These are phyloP conservation scores for Pseudogymnoascus sp. DNA, from an alignment of 2,329 filamentous ascomycete species.

Conservation along the genomic window DNA sequence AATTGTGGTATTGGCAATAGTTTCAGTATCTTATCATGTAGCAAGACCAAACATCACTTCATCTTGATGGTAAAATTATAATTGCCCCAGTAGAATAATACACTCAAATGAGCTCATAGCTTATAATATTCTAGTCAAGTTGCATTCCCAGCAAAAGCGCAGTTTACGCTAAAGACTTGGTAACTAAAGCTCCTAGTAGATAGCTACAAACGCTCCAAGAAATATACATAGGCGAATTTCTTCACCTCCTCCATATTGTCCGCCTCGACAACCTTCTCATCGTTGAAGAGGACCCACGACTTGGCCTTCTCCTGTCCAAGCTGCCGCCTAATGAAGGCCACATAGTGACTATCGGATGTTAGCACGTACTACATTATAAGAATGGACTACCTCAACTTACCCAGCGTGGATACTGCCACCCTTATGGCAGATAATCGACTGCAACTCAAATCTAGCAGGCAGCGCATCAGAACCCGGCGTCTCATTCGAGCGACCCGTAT, in stretches of 20 bases:
- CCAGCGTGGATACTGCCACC: slow-evolving; percentile 91
- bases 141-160: not conserved
- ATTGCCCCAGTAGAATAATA: not conserved
- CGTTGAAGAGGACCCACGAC: slow-evolving; percentile 92
- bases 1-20: not conserved
- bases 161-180: not conserved
- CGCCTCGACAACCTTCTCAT: slow-evolving; percentile 93
- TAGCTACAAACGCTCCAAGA: slow-evolving; percentile 63
- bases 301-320: slow-evolving; percentile 38
- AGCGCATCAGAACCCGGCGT: slow-evolving; percentile 53
- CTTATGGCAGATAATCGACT: slow-evolving; percentile 95
- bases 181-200: not conserved
- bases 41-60: not conserved
- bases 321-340: slow-evolving; percentile 81
- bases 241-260: slow-evolving; percentile 97
- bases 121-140: not conserved
- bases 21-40: not conserved
- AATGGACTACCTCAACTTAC: slow-evolving; percentile 43
- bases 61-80: not conserved
- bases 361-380: not conserved
- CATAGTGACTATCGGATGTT: slow-evolving; percentile 64
- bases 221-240: slow-evolving; percentile 97
- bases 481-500: slow-evolving; percentile 29
- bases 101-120: not conserved
- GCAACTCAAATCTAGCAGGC: slow-evolving; percentile 75